A percentile compares a stretch with the other conserved stretches of the same genome.
Evolutionary conservation across 176 grass and related monocot genomes (phyloP).

Genomic region (Pontederia paniculata): DNA sequence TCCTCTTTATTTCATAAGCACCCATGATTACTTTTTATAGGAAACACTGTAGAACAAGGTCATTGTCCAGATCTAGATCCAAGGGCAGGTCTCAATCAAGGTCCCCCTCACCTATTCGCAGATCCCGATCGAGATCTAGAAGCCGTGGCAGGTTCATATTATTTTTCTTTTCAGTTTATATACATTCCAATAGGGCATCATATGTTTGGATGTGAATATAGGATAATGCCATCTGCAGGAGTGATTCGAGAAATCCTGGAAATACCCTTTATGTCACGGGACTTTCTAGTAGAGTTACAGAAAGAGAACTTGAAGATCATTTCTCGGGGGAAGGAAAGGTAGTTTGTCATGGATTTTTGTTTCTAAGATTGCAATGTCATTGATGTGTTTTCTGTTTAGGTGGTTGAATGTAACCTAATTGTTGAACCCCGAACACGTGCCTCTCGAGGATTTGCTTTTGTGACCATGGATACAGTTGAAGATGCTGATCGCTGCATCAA

Average conservation of each 20-base stretch:
- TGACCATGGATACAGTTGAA: constrained; percentile 7
- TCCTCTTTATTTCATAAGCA: background rate
- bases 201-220: background rate
- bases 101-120: constrained; percentile 9
- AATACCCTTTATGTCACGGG: constrained; percentile 35
- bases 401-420: constrained; percentile 8
- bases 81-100: constrained; percentile 12
- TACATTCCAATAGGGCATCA: background rate
- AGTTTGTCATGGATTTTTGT: background rate
- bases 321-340: constrained; percentile 37
- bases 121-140: constrained; percentile 2
- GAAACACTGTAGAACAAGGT: background rate
- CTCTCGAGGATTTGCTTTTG: constrained; percentile 10
- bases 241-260: constrained; percentile 26
- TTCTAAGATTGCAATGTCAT: background rate
- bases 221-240: constrained; percentile 6
- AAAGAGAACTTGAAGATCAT: constrained; percentile 24
- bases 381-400: background rate
- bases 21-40: constrained; percentile 9
- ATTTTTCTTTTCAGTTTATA: constrained; percentile 2
- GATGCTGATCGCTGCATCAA: constrained; percentile 6
- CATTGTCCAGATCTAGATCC: constrained; percentile 1
- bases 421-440: constrained; percentile 4
- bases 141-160: constrained; percentile 11
- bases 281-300: constrained; percentile 28